Base-by-base conservation (phyloP, 148 eudicot genomes). In the Hydrangea macrophylla region DNA sequence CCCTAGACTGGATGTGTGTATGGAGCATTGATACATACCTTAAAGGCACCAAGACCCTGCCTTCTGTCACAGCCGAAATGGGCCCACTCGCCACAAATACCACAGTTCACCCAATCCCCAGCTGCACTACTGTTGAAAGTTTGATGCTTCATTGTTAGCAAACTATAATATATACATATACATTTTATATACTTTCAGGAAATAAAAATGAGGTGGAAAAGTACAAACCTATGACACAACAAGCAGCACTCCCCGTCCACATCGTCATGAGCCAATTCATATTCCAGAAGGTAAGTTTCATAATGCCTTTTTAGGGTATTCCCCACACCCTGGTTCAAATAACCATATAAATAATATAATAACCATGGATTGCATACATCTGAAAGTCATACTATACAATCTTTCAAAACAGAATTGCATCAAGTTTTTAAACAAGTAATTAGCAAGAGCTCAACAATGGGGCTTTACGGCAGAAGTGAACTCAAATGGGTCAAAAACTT, bases 241-340 rank as follows among this genome's bases (percentile, higher is more conserved):
- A 93, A 86, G 83, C 98, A 93, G 80, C 95, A 93, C 74, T 93
- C 98, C 68, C 98, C 98, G 45, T 93, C 98, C 11, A 93, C 98
- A 58, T 93, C 98, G 31, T 93, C 98, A 59, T 93, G 98, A 68
- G 96, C 98, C 81, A 93, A 78, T 74, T 90, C 98, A 36, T 93
- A 93, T 68, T 90, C 96, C 72, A 90, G 75, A 58, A 93, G 89
- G 70, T 93, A 93, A 28, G 96, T 86, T 75, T 93, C 98, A 51
- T 93, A 93, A 77, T 93, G 98, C 72, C 98, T 83, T 70, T 93
- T 93, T 22, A 93, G 89, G 28, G 98, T 93, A 75, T 93, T 93
- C 44, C 96, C 98, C 64, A 93, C 98, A 67, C 98, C 98, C 98
- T 93, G 80, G 40, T 42, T 65, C 32, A 42, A 63, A 39, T 6